Conservation (phyloP, 768 basidiomycete genomes). For the Crassisporium funariophilum region DNA sequence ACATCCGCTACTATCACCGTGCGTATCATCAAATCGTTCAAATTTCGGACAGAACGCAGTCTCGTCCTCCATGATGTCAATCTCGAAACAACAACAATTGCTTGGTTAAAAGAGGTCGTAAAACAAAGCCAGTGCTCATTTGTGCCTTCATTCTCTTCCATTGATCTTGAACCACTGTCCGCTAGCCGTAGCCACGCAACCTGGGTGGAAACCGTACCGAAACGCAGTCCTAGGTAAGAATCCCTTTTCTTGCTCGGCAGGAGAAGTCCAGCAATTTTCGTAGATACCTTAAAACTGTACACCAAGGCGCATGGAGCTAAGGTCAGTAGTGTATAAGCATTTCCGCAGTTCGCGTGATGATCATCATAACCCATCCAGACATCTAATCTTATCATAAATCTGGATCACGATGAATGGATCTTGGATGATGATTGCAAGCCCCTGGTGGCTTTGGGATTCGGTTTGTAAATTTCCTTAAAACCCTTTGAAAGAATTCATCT, state of each 20-base stretch:
- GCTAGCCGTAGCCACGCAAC: slow-evolving; percentile 68
- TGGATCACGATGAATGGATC: slow-evolving; percentile 96
- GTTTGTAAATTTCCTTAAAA: slow-evolving; percentile 45
- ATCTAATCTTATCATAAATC: slow-evolving; percentile 96
- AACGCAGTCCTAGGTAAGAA: slow-evolving; percentile 65
- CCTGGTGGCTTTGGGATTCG: slow-evolving; percentile 74
- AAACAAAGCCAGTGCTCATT: slow-evolving; percentile 53
- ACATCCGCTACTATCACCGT: slow-evolving; percentile 86
- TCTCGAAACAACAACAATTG: slow-evolving; percentile 78
- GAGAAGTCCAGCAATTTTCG: slow-evolving; percentile 9
- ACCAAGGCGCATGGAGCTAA: slow-evolving; percentile 94
- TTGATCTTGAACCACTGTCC: slow-evolving; percentile 8
- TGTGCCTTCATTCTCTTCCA: slow-evolving; percentile 9
- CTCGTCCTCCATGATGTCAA: slow-evolving; percentile 84
- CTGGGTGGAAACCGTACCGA: slow-evolving; percentile 90
- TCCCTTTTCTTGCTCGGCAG: slow-evolving; percentile 2
- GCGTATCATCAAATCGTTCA: slow-evolving; percentile 93
- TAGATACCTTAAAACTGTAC: slow-evolving; percentile 95
- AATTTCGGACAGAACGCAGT: slow-evolving; percentile 85
- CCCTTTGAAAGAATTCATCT: background rate
- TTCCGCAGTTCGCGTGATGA: background rate
- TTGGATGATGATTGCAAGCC: slow-evolving; percentile 63
- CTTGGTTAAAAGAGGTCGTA: slow-evolving; percentile 71
- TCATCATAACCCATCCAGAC: slow-evolving; percentile 53
- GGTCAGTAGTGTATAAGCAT: slow-evolving; percentile 42